These are phyloP conservation scores for Setomelanomma holmii DNA, from an alignment of 2,329 filamentous ascomycete species.

Conservation along the genomic window DNA sequence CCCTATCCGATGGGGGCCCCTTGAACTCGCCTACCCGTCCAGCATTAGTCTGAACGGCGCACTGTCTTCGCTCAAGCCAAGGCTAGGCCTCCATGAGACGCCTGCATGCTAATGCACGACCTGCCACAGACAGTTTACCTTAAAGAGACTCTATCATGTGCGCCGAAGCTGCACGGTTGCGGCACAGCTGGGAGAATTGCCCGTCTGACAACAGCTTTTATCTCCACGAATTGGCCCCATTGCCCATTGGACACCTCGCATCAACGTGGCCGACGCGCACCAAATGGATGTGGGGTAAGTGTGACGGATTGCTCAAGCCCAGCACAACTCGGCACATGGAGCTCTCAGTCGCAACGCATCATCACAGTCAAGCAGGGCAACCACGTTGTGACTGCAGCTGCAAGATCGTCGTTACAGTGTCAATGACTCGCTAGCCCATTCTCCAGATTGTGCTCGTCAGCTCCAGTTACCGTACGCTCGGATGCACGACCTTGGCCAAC, in stretches of 20 bases:
- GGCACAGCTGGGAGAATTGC: slow-evolving; percentile 21
- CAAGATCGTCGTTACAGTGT: background rate
- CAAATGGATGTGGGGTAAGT: slow-evolving; percentile 19
- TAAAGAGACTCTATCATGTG: slow-evolving; percentile 20
- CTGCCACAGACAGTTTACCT: slow-evolving; percentile 13
- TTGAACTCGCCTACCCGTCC: slow-evolving; percentile 13
- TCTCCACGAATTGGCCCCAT: slow-evolving; percentile 15
- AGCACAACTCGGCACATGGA: slow-evolving; percentile 2
- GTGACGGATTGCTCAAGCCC: background rate
- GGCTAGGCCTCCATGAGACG: slow-evolving; percentile 11
- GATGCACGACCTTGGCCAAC: slow-evolving; percentile 15
- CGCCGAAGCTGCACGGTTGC: slow-evolving; percentile 24
- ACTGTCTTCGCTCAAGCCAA: slow-evolving; percentile 18
- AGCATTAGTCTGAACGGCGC: slow-evolving; percentile 9
- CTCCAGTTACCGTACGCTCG: slow-evolving; percentile 21
- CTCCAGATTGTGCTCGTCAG: slow-evolving; percentile 11
- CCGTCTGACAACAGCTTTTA: slow-evolving; percentile 25
- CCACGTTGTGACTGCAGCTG: slow-evolving; percentile 1
- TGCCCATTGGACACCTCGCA: slow-evolving; percentile 4
- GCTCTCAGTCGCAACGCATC: slow-evolving; percentile 10
- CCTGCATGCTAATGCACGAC: slow-evolving; percentile 30
- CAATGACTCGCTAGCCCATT: slow-evolving; percentile 13
- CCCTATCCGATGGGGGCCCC: background rate
- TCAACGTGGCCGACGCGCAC: slow-evolving; percentile 38
- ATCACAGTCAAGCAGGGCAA: slow-evolving; percentile 7